Evolutionary conservation across 306 rosid species (phyloP), one percentile per base, ranked within the genome.

Genomic region (Citrullus mucosospermus): DNA sequence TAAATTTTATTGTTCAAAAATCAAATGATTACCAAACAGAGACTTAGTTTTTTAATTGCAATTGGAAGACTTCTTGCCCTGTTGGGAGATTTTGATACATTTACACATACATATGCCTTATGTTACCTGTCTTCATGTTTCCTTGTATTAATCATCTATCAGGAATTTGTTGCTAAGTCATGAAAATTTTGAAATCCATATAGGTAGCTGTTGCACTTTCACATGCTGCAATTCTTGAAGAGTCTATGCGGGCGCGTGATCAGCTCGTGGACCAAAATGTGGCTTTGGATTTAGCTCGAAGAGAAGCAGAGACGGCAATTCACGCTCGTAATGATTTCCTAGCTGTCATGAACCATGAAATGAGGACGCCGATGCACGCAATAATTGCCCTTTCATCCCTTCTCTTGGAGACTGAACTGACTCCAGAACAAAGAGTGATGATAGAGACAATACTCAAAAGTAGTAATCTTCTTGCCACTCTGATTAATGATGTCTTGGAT

Each of bases 161-260:
- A 32, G 62, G 63, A 28, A 9, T 6, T 73, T 71, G 76, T 25
- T 30, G 15, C 28, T 73, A 15, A 51, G 10, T 30, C 39, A 73
- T 13, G 59, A 50, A 28, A 73, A 14, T 56, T 9, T 56, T 76
- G 41, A 22, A 20, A 76, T 76, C 56, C 69, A 76, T 79, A 25
- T 82, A 93, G 98, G 98, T 93, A 73, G 98, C 97, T 34, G 98
- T 94, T 74, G 98, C 98, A 81, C 97, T 94, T 79, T 94, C 98
- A 57, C 98, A 94, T 83, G 97, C 98, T 81, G 93, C 96, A 80
- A 89, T 94, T 84, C 84, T 94, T 79, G 98, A 94, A 87, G 98
- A 92, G 82, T 94, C 98, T 34, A 85, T 92, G 98, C 88, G 77
- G 68, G 96, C 97, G 62, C 93, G 96, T 62, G 93, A 90, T 86